These are phyloP conservation scores for Aspergillus hancockii DNA, from an alignment of 495 filamentous ascomycete species.

Conservation along the genomic window DNA sequence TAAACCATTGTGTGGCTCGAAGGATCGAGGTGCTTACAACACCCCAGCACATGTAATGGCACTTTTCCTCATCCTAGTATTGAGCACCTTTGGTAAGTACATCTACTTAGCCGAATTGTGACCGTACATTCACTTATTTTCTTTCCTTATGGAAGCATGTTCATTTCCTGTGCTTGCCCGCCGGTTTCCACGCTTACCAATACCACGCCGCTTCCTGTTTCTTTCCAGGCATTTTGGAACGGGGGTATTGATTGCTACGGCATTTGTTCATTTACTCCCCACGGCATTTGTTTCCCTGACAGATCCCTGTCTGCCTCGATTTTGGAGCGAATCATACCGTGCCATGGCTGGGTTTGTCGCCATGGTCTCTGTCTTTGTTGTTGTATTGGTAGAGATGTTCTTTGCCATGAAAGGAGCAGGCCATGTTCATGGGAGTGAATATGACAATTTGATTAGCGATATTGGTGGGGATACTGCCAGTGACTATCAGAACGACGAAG, in stretches of 20 bases:
- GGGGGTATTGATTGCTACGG: conserved; percentile 84
- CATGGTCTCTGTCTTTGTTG: conserved; percentile 74
- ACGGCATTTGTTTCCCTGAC: conserved; percentile 80
- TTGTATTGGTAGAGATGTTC: conserved; percentile 76
- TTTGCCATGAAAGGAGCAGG: conserved; percentile 58
- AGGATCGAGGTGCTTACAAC: conserved; percentile 60
- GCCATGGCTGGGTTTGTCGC: conserved; percentile 78
- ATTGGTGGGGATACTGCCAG: conserved; percentile 24
- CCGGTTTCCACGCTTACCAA: conserved; percentile 48
- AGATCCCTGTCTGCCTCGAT: conserved; percentile 73
- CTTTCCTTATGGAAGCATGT: conserved; percentile 39
- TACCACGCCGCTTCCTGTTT: conserved; percentile 62
- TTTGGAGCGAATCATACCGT: conserved; percentile 71
- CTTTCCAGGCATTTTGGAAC: conserved; percentile 83
- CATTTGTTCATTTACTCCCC: conserved; percentile 82
- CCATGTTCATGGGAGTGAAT: conserved; percentile 51
- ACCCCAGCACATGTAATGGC: conserved; percentile 72
- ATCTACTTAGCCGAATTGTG: background rate
- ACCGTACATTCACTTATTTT: background rate
- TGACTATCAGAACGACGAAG: conserved; percentile 19
- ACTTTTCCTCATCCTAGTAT: conserved; percentile 69
- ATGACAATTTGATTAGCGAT: conserved; percentile 44
- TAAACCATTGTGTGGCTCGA: conserved; percentile 60
- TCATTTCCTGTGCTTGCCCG: conserved; percentile 56
- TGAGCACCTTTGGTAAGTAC: conserved; percentile 70